Percentiles rank a stretch among this genome's conserved stretches.
phyloP scores from a whole-genome alignment of 1,284 basidiomycete species.

The Sparassis latifolia region DNA sequence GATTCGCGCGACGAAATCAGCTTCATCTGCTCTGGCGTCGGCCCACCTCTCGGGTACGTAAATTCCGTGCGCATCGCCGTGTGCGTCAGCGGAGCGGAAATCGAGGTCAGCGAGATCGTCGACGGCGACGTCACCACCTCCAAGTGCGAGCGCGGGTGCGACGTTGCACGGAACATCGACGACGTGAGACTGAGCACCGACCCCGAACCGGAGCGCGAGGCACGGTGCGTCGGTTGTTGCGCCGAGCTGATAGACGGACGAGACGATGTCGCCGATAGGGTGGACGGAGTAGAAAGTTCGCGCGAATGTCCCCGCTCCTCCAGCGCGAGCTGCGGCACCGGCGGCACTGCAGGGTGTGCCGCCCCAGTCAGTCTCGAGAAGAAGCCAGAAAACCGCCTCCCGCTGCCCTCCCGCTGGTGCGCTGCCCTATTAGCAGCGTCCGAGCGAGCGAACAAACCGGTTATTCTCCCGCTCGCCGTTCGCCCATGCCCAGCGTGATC shows the following conservation, averaged over 20 bases:
- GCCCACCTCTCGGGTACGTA: slow-evolving; percentile 39
- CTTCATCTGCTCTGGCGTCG: slow-evolving; percentile 47
- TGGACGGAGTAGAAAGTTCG: slow-evolving; percentile 13
- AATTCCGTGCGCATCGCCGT: slow-evolving; percentile 44
- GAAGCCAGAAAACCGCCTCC: neutral
- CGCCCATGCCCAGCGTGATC: neutral
- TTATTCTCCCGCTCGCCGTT: neutral
- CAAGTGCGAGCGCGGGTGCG: slow-evolving; percentile 23
- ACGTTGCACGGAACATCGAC: slow-evolving; percentile 22
- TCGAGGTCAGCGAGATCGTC: slow-evolving; percentile 37
- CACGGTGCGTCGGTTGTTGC: slow-evolving; percentile 15
- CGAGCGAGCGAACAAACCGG: neutral
- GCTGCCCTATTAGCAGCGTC: neutral
- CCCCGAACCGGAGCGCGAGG: slow-evolving; percentile 28
- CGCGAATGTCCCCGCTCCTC: slow-evolving; percentile 13
- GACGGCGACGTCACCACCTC: slow-evolving; percentile 33
- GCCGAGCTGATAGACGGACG: neutral
- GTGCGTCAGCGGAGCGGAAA: slow-evolving; percentile 44
- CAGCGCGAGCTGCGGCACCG: slow-evolving; percentile 2
- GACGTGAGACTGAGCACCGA: slow-evolving; percentile 27
- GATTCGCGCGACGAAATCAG: slow-evolving; percentile 41
- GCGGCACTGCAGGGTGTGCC: slow-evolving; percentile 8
- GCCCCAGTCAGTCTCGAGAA: slow-evolving; percentile 16
- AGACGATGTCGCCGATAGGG: slow-evolving; percentile 12
- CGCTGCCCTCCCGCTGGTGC: neutral